Evolutionary conservation across 352 stramenopile genomes (phyloP), one percentile per base, ranked within the genome.

Genomic region (Pythium angustatum): DNA sequence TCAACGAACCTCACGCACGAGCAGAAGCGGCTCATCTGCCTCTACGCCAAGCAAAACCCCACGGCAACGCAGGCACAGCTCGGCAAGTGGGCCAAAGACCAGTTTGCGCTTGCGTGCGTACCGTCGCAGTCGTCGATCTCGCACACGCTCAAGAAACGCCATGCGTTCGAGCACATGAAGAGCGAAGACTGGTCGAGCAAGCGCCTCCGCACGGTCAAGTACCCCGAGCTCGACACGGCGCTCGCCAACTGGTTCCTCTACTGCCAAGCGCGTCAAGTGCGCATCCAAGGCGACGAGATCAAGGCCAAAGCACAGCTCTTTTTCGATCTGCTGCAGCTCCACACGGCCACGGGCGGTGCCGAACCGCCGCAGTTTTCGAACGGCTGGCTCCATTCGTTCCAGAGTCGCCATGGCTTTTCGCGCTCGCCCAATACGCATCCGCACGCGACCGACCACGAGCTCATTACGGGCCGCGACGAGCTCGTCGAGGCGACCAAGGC

Each of bases 241-340:
- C 77, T 93, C n/a, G 83, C 81, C 53, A 88, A 93, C 52, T 93
- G 82, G 85, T 88, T 91, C 56, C 65, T 91, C 24, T 81, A 93
- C 67, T 88, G 79, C 58, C 81, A 90, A 50, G 78, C 79, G 30
- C 61, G 75, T 19, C 69, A 87, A 56, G 54, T 81, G 27, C 79
- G 80, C 48, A 61, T 93, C 33, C 81, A 84, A 6, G 85, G 85
- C 24, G 85, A 93, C 54, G 76, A 87, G 52, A 79, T 93, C 66
- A 88, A 88, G 36, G 75, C 84, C 60, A 90, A 91, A 62, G 85
- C 81, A 38, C 79, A 77, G 10, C 62, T 76, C 0, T 87, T 91
- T 60, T 91, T 85, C 57, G 83, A 87, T 30, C 58, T 90, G 17
- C 73, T 93, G 76, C 64, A 69, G 2, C 66, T 78, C 27, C 69